Percentiles rank a stretch among this genome's conserved stretches.
Evolutionary conservation across 805 yeast genomes (phyloP).

Genomic region (Pichia ethanolica): DNA sequence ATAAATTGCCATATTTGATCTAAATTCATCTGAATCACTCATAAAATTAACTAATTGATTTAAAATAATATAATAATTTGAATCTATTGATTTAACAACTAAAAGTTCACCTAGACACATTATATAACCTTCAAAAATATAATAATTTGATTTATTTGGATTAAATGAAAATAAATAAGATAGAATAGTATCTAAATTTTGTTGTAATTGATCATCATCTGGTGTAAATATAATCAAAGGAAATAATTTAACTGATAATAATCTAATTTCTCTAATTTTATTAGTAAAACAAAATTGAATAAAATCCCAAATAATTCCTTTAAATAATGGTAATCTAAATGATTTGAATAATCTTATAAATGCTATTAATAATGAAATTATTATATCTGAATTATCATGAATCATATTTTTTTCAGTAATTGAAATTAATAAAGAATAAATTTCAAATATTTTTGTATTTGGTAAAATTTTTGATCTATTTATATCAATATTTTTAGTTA

Average conservation of each 20-base stretch:
- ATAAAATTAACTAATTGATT: conserved; percentile 59
- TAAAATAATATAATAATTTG: conserved; percentile 57
- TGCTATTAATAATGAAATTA: conserved; percentile 38
- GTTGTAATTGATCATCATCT: conserved; percentile 33
- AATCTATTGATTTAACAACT: conserved; percentile 50
- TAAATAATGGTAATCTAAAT: conserved; percentile 40
- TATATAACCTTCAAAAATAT: conserved; percentile 52
- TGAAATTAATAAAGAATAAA: conserved; percentile 19
- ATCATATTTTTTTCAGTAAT: conserved; percentile 11
- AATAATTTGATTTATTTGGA: conserved; percentile 22
- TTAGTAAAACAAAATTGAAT: conserved; percentile 33
- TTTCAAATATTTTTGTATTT: conserved; percentile 12
- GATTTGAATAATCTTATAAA: conserved; percentile 45
- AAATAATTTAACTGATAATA: conserved; percentile 40
- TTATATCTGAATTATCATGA: conserved; percentile 18
- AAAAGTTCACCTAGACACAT: conserved; percentile 62
- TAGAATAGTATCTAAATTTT: conserved; percentile 39
- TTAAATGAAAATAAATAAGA: conserved; percentile 35
- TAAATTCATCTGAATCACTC: conserved; percentile 57
- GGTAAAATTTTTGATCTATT: conserved; percentile 24
- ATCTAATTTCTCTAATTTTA: conserved; percentile 48
- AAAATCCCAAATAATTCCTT: conserved; percentile 32
- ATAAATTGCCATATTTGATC: conserved; percentile 61
- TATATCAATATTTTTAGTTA: conserved; percentile 15
- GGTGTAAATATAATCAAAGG: conserved; percentile 44